phyloP scores from a whole-genome alignment of 257 asterid genomes.

The Ocimum tenuiflorum region DNA sequence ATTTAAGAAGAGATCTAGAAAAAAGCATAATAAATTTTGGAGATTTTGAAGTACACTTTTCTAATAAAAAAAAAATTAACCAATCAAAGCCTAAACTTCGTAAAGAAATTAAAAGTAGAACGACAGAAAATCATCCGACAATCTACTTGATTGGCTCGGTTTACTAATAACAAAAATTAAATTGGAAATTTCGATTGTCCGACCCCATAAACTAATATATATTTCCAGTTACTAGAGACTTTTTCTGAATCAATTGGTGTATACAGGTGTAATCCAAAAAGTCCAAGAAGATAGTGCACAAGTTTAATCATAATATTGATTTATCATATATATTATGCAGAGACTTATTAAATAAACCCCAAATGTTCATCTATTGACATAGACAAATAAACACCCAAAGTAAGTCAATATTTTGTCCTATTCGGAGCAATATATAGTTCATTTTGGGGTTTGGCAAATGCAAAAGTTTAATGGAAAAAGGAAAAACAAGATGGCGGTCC shows the following conservation, averaged over 20 bases:
- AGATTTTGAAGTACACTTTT: too few species aligned
- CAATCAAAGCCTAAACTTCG: neutral
- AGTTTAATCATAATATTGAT: neutral
- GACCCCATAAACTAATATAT: neutral
- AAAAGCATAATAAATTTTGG: too few species aligned
- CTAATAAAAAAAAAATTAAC: too few species aligned
- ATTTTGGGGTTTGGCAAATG: too few species aligned
- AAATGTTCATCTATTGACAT: neutral
- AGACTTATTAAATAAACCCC: neutral
- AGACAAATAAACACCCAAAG: neutral
- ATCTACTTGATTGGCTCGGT: too few species aligned
- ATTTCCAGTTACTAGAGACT: neutral
- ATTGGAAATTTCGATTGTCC: neutral
- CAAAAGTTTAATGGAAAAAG: neutral
- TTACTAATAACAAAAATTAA: neutral
- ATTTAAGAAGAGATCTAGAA: too few species aligned
- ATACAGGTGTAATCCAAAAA: neutral
- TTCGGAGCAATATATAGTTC: neutral
- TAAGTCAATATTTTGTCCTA: neutral
- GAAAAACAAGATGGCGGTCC: conserved; percentile 43
- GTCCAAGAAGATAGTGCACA: neutral
- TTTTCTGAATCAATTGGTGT: neutral
- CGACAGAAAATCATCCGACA: neutral
- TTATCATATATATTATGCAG: neutral
- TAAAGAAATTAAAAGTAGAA: neutral